Evolutionary conservation across 2,329 filamentous ascomycete species (phyloP).

Genomic region (Aquanectria penicillioides): DNA sequence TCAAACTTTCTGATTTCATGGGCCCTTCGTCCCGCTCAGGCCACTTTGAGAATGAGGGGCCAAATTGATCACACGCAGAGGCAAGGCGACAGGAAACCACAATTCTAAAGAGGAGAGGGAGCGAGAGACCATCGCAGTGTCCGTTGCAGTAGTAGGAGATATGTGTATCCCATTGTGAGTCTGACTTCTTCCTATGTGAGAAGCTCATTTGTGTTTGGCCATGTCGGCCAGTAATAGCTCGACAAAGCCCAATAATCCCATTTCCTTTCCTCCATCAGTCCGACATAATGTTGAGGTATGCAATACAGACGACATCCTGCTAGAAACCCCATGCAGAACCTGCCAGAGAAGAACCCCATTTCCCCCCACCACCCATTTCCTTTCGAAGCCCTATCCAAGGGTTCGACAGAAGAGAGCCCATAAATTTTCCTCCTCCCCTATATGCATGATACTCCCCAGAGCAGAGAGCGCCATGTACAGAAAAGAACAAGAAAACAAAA

Average conservation of each 20-base stretch:
- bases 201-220: neutral
- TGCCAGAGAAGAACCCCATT: neutral
- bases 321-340: slow-evolving; percentile 7
- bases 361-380: neutral
- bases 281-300: slow-evolving; percentile 2
- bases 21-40: no score
- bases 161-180: slow-evolving; percentile 5
- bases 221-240: neutral
- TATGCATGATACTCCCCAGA: slow-evolving; percentile 3
- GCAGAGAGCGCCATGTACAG: slow-evolving; percentile 9
- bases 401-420: slow-evolving; percentile 9
- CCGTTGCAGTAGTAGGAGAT: slow-evolving; percentile 5
- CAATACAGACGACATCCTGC: slow-evolving; percentile 13
- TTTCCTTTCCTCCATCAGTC: neutral
- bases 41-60: no score
- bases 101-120: neutral
- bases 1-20: no score
- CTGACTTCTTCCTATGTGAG: slow-evolving; percentile 7
- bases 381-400: slow-evolving; percentile 12
- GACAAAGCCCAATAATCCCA: neutral
- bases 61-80: no score
- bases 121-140: neutral
- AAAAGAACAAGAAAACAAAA: neutral
- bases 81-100: no score
- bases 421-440: slow-evolving; percentile 3